Conservation (phyloP, 164 flowering plant species). For the Chloranthus sessilifolius region DNA sequence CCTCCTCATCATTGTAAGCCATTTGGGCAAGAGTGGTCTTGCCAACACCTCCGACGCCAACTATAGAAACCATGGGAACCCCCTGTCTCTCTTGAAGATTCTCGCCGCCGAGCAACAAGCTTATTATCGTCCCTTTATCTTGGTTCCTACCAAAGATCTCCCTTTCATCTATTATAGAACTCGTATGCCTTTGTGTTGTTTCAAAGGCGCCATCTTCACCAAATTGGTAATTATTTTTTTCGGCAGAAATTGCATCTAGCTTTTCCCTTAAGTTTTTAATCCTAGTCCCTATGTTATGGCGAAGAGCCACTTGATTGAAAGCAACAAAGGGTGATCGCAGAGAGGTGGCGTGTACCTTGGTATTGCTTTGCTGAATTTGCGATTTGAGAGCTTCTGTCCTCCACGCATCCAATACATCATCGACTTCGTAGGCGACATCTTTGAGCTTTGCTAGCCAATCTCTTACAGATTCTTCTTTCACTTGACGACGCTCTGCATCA, state of each 20-base stretch:
- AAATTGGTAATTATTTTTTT: not conserved
- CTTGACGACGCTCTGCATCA: too few relatives aligned
- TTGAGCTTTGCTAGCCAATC: not conserved
- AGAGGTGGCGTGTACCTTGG: too few relatives aligned
- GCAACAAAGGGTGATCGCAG: too few relatives aligned
- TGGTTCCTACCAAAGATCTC: slow-evolving; percentile 13
- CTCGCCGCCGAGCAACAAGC: slow-evolving; percentile 1
- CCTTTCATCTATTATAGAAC: slow-evolving; percentile 3
- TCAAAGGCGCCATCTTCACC: not conserved
- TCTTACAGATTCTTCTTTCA: not conserved
- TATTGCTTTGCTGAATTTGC: too few relatives aligned
- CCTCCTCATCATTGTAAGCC: slow-evolving; percentile 11
- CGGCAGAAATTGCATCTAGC: not conserved
- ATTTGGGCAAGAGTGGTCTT: slow-evolving; percentile 27
- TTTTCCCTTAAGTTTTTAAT: not conserved
- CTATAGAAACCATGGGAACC: slow-evolving; percentile 12
- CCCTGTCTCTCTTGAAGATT: not conserved
- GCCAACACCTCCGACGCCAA: slow-evolving; percentile 27
- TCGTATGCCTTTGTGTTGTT: not conserved
- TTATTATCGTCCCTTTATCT: slow-evolving; percentile 3
- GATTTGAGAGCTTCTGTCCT: not conserved
- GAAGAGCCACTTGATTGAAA: not conserved
- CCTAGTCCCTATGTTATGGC: not conserved
- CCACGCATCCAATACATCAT: slow-evolving; percentile 1
- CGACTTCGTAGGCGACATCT: not conserved